Evolutionary conservation across 257 asterid species (phyloP).

Genomic region (Fraxinus cuspidata): DNA sequence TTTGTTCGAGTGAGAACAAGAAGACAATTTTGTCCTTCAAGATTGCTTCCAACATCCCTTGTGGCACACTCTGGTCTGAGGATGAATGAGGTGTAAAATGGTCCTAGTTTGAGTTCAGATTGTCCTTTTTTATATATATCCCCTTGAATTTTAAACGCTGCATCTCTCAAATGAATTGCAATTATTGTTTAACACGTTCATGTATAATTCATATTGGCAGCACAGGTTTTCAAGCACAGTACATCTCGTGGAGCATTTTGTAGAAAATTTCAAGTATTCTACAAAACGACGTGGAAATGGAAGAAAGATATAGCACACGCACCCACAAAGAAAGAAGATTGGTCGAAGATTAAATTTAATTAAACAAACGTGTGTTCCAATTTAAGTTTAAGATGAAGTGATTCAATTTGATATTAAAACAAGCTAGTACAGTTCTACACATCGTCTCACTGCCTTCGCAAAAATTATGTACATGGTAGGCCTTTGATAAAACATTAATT

Average conservation of each 20-base stretch:
- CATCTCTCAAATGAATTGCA: not conserved
- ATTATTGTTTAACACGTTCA: not conserved
- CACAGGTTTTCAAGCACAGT: not conserved
- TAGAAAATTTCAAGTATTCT: not conserved
- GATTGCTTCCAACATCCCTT: slow-evolving; percentile 11
- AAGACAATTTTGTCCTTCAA: not conserved
- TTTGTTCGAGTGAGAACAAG: too few species aligned
- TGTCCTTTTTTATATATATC: slow-evolving; percentile 13
- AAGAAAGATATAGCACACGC: not conserved
- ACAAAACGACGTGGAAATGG: too few species aligned
- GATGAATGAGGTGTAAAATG: slow-evolving; percentile 24
- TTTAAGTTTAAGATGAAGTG: not conserved
- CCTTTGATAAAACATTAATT: not conserved
- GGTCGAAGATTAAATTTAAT: not conserved
- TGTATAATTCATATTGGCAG: not conserved
- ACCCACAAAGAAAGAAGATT: not conserved
- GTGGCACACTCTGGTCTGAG: slow-evolving; percentile 12
- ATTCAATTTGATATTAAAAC: too few species aligned
- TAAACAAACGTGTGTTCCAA: too few species aligned
- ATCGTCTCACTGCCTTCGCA: not conserved
- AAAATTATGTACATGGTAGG: not conserved
- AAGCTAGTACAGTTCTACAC: too few species aligned
- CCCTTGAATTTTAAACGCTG: not conserved
- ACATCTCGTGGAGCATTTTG: not conserved
- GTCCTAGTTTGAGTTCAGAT: slow-evolving; percentile 29